Conservation (phyloP, 2,329 filamentous ascomycete genomes). For the Myriosclerotinia curreyana region DNA sequence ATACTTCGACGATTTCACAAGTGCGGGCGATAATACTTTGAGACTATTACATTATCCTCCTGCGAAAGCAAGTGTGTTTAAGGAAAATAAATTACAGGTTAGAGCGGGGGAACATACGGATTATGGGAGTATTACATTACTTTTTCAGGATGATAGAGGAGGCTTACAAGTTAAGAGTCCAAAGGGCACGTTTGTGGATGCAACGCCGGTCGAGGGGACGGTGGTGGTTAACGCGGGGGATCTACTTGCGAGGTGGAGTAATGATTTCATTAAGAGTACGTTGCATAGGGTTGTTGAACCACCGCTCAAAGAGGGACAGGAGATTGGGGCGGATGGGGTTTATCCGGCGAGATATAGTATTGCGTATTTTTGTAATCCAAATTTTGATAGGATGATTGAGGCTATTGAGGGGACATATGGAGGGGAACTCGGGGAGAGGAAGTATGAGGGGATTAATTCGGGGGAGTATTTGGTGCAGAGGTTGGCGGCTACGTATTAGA, state of each 20-base stretch:
- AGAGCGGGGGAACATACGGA: conserved; percentile 54
- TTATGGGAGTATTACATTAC: conserved; percentile 51
- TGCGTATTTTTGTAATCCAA: conserved; percentile 76
- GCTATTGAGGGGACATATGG: conserved; percentile 62
- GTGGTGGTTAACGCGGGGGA: conserved; percentile 90
- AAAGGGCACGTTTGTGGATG: conserved; percentile 75
- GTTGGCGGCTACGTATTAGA: conserved; percentile 68
- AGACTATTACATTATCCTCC: conserved; percentile 58
- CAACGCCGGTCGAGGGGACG: conserved; percentile 74
- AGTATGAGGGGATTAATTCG: conserved; percentile 74
- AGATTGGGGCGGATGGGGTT: conserved; percentile 40
- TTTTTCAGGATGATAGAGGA: conserved; percentile 53
- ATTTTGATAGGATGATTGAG: conserved; percentile 60
- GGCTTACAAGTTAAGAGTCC: conserved; percentile 62
- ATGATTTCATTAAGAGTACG: conserved; percentile 87
- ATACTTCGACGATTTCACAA: conserved; percentile 76
- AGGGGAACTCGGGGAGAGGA: conserved; percentile 62
- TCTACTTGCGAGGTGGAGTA: conserved; percentile 81
- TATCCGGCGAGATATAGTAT: conserved; percentile 83
- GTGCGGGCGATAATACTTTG: conserved; percentile 60
- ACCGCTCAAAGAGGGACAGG: conserved; percentile 45
- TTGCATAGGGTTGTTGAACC: conserved; percentile 89
- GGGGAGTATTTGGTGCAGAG: conserved; percentile 79
- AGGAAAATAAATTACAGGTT: conserved; percentile 50
- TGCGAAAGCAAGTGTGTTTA: conserved; percentile 45